Percentiles rank a stretch among this genome's conserved stretches.
These are phyloP conservation scores for Kingdonia uniflora DNA, from an alignment of 164 flowering plant genomes.

Conservation along the genomic window DNA sequence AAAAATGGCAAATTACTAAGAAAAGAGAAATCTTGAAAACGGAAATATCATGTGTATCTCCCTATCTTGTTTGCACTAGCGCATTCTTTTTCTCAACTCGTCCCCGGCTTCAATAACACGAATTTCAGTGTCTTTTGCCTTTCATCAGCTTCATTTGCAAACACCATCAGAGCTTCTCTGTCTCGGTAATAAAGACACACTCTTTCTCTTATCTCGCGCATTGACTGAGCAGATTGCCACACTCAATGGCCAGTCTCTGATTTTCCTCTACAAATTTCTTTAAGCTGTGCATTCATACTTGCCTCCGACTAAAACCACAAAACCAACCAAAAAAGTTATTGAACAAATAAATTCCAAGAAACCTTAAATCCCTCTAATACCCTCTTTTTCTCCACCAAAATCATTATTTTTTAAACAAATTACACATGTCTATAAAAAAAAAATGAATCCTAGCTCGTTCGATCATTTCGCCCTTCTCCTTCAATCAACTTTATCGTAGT, in stretches of 20 bases:
- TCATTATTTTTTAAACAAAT: not conserved
- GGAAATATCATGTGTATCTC: conserved; percentile 15
- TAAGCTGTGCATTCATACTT: conserved; percentile 66
- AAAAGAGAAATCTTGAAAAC: not conserved
- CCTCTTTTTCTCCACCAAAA: too few relatives aligned
- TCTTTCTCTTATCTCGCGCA: conserved; percentile 20
- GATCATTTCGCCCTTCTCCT: conserved; percentile 48
- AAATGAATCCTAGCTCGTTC: conserved; percentile 66
- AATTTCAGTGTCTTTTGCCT: conserved; percentile 63
- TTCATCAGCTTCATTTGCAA: conserved; percentile 86
- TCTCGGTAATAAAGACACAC: conserved; percentile 73
- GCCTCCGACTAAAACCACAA: conserved; percentile 86
- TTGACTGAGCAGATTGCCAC: not conserved
- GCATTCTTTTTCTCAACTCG: conserved; percentile 38
- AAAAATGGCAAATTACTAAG: not conserved
- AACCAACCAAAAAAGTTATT: conserved; percentile 2
- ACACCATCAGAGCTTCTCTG: conserved; percentile 91
- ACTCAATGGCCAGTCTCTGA: conserved; percentile 43
- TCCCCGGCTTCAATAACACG: conserved; percentile 51
- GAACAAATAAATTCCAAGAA: too few relatives aligned
- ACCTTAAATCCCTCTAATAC: too few relatives aligned
- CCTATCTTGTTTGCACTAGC: conserved; percentile 28
- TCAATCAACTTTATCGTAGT: conserved; percentile 27
- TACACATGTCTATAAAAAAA: too few relatives aligned
- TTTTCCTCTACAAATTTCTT: conserved; percentile 88